A percentile compares a stretch with the other conserved stretches of the same genome.
Conservation (phyloP, 108 stramenopile genomes). For the Cylindrotheca closterium region DNA sequence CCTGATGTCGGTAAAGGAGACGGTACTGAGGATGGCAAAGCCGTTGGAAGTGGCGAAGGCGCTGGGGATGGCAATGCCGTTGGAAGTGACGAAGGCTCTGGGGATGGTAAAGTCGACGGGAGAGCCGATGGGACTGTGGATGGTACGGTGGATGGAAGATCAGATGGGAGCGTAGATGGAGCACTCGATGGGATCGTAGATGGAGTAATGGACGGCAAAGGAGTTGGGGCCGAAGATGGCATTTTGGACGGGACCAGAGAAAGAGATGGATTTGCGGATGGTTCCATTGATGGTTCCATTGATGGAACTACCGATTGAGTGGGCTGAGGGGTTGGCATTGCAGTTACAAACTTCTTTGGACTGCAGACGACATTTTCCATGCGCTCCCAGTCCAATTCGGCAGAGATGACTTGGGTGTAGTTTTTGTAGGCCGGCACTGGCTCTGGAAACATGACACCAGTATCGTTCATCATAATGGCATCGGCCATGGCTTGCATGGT, state of each 20-base stretch:
- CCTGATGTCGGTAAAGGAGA: too few species aligned
- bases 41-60: too few species aligned
- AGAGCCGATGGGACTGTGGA: too few species aligned
- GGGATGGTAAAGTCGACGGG: too few species aligned
- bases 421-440: not conserved
- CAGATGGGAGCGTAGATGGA: not conserved
- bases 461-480: not conserved
- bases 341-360: not conserved
- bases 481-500: slow-evolving; percentile 1
- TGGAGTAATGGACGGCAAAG: not conserved
- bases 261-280: not conserved
- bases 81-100: too few species aligned
- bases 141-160: not conserved
- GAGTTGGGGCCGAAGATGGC: not conserved
- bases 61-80: too few species aligned
- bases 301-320: not conserved
- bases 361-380: not conserved
- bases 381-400: not conserved
- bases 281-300: not conserved
- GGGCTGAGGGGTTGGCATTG: not conserved
- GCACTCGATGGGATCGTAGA: not conserved
- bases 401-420: not conserved
- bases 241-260: not conserved
- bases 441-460: not conserved
- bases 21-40: too few species aligned